Conservation (phyloP, 495 filamentous ascomycete species). For the Collariella sp. region DNA sequence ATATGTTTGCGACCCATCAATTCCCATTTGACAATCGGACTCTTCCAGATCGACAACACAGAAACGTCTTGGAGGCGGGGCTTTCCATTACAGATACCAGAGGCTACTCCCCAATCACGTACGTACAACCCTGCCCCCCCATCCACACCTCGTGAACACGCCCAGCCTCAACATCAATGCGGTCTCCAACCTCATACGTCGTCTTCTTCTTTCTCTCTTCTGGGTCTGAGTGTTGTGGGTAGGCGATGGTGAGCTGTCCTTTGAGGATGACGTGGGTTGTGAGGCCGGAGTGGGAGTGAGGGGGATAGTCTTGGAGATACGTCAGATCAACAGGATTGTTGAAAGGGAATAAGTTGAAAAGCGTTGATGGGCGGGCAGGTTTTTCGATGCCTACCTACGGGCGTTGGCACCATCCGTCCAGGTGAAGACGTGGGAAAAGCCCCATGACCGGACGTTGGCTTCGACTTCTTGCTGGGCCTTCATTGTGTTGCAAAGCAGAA, state of each 20-base stretch:
- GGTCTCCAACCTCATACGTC: constrained; percentile 57
- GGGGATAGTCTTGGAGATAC: constrained; percentile 48
- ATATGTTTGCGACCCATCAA: too few relatives aligned
- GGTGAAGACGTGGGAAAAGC: constrained; percentile 67
- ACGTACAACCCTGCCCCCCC: constrained; percentile 67
- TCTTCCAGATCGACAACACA: too few relatives aligned
- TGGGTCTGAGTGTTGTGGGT: constrained; percentile 52
- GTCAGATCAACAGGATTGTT: background rate
- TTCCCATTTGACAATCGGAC: too few relatives aligned
- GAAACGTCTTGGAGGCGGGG: too few relatives aligned
- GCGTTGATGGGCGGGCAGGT: too few relatives aligned
- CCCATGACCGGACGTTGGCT: constrained; percentile 62
- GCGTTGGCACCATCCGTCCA: constrained; percentile 71
- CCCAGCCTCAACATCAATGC: constrained; percentile 68
- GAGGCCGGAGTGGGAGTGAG: constrained; percentile 59
- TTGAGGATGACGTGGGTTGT: constrained; percentile 72
- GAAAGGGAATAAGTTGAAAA: too few relatives aligned
- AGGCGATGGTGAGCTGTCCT: constrained; percentile 63
- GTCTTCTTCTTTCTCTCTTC: constrained; percentile 43
- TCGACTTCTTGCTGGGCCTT: constrained; percentile 32
- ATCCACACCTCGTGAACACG: constrained; percentile 80
- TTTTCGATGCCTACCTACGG: constrained; percentile 7
- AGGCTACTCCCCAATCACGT: constrained; percentile 73
- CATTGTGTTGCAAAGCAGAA: background rate
- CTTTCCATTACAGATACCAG: too few relatives aligned